These are phyloP conservation scores for Penicillium taxi DNA, from an alignment of 495 filamentous ascomycete genomes.

Conservation along the genomic window DNA sequence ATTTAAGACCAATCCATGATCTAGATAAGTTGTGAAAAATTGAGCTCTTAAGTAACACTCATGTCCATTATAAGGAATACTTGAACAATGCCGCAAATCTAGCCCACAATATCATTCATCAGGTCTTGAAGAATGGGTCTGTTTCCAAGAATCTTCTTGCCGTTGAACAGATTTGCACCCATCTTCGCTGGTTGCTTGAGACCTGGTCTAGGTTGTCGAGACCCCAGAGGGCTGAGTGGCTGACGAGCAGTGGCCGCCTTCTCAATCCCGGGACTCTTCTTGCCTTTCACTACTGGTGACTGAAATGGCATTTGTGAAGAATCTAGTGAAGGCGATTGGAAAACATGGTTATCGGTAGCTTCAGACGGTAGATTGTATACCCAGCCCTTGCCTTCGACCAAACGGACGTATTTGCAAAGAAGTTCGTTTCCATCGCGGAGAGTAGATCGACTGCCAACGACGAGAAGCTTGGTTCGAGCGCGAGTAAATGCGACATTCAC, in stretches of 20 bases:
- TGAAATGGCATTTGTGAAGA: constrained; percentile 15
- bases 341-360: constrained; percentile 61
- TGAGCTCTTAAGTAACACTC: too few species aligned
- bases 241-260: constrained; percentile 15
- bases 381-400: constrained; percentile 71
- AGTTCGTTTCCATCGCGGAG: constrained; percentile 66
- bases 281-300: constrained; percentile 11
- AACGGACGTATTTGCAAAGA: constrained; percentile 59
- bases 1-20: too few species aligned
- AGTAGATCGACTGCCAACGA: constrained; percentile 73
- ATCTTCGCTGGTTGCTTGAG: constrained; percentile 32
- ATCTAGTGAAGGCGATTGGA: constrained; percentile 31
- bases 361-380: constrained; percentile 57
- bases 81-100: too few species aligned
- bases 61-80: too few species aligned
- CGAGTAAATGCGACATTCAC: constrained; percentile 95
- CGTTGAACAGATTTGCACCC: constrained; percentile 31
- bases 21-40: too few species aligned
- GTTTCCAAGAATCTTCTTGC: constrained; percentile 29
- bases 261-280: constrained; percentile 14
- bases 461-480: constrained; percentile 80
- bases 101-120: constrained; percentile 43
- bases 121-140: constrained; percentile 47
- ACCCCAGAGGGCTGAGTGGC: constrained; percentile 32
- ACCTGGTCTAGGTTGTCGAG: constrained; percentile 13